Evolutionary conservation across 2,329 filamentous ascomycete genomes (phyloP).

Genomic region (Aureobasidium sp.): DNA sequence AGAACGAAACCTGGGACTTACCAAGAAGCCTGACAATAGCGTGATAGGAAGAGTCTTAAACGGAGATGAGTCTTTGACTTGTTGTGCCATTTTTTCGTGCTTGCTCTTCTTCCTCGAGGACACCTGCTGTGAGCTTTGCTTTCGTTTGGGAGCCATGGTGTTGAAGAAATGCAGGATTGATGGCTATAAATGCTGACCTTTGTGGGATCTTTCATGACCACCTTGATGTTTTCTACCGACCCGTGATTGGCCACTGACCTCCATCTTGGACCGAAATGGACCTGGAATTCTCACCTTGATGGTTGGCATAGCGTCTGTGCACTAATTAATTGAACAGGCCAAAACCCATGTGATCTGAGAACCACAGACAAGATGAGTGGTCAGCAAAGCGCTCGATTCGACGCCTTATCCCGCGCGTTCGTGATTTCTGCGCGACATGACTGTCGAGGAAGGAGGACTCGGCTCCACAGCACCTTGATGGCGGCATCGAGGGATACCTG

Average conservation of each 20-base stretch:
- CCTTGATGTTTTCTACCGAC: conserved; percentile 18
- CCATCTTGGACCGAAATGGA: neutral
- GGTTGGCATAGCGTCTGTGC: neutral
- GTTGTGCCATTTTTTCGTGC: conserved; percentile 15
- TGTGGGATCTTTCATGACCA: neutral
- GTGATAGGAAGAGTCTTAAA: conserved; percentile 60
- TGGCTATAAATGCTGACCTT: conserved; percentile 12
- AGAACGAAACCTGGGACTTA: conserved; percentile 31
- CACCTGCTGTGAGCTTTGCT: conserved; percentile 8
- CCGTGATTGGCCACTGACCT: conserved; percentile 12
- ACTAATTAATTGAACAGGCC: neutral
- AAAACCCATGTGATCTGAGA: neutral
- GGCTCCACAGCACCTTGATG: conserved; percentile 17
- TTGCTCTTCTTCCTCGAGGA: conserved; percentile 5
- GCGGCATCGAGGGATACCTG: neutral
- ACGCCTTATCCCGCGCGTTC: neutral
- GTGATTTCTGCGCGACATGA: neutral
- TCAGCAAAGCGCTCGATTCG: neutral
- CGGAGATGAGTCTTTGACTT: conserved; percentile 12
- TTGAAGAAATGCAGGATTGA: neutral
- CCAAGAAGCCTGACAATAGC: conserved; percentile 66
- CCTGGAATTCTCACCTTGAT: conserved; percentile 6
- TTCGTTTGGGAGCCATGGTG: conserved; percentile 19
- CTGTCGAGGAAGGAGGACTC: neutral
- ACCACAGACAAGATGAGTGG: neutral